Evolutionary conservation across 768 basidiomycete genomes (phyloP), one percentile per base, ranked within the genome.

Genomic region (Gymnopilus dilepis): DNA sequence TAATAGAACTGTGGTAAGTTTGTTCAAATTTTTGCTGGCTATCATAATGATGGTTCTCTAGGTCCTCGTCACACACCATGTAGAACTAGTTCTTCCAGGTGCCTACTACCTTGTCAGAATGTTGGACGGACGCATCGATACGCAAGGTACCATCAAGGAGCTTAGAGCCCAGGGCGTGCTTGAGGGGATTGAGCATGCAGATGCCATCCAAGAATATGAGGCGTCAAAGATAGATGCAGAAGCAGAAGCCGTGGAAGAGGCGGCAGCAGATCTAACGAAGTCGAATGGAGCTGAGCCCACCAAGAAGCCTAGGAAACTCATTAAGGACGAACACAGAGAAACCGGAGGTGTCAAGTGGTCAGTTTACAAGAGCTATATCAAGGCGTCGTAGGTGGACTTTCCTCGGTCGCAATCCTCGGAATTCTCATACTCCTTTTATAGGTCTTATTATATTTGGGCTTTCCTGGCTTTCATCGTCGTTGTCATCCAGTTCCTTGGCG

Each of bases 321-420:
- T 94, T 59, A 88, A 93, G 70, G 93, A 94, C 50, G 93, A 95
- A 69, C 88, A 92, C 60, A 73, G 93, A 43, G 91, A 91, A 63
- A 82, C 82, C 1, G 95, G 94, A 0, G 86, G 88, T 37, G 94
- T 96, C 30, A 92, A 92, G 68, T 94, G 91, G 90, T 74, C 76
- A 1, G 80, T 88, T 31, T 89, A 89, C 60, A 83, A 86, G 12
- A 78, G 84, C 6, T 92, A 95, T 68, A 70, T 94, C 60, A 81
- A 85, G 70, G 89, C 87, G 17, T 89, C 90, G 88, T 90, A 62
- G 48, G 86, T 82, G 4, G 26, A 34, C n/a, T 61, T 31, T 33
- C 22, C 11, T 57, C 34, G 40, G 13, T 3, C n/a, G n/a, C 15
- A n/a, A 11, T 38, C 7, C n/a, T 7, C 4, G 21, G 31, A 33